Conservation (phyloP, 2,329 filamentous ascomycete species). For the Hypocreales sp. region DNA sequence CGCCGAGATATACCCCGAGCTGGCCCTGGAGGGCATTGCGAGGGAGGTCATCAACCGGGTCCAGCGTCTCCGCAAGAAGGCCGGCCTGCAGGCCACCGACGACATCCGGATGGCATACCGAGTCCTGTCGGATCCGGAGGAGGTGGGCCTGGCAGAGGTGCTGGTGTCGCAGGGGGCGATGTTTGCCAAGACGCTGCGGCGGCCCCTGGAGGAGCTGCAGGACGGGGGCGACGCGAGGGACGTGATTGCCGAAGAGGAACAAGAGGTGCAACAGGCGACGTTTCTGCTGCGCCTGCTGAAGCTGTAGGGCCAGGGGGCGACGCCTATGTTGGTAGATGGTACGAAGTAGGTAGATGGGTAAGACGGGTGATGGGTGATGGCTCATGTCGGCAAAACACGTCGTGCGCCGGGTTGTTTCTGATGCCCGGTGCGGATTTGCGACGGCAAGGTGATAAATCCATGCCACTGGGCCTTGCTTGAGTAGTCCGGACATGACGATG, state of each 20-base stretch:
- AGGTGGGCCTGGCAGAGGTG: slow-evolving; percentile 53
- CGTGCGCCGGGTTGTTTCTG: too few relatives aligned
- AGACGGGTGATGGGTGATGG: too few relatives aligned
- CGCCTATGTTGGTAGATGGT: too few relatives aligned
- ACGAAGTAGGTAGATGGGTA: too few relatives aligned
- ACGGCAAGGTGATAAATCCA: too few relatives aligned
- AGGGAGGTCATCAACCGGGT: slow-evolving; percentile 89
- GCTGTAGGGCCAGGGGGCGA: too few relatives aligned
- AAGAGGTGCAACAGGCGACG: slow-evolving; percentile 71
- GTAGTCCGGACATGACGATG: too few relatives aligned
- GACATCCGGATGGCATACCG: slow-evolving; percentile 92
- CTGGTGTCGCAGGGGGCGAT: slow-evolving; percentile 51
- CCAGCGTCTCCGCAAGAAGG: slow-evolving; percentile 86
- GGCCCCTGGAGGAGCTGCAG: slow-evolving; percentile 46
- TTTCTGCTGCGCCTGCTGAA: slow-evolving; percentile 64
- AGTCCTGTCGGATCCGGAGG: slow-evolving; percentile 64
- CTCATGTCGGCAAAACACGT: too few relatives aligned
- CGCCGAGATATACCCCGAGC: slow-evolving; percentile 63
- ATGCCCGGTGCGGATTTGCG: too few relatives aligned
- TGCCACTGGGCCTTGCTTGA: too few relatives aligned
- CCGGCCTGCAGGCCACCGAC: slow-evolving; percentile 77
- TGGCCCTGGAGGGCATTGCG: slow-evolving; percentile 77
- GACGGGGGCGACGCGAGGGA: slow-evolving; percentile 9
- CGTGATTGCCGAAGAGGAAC: slow-evolving; percentile 67
- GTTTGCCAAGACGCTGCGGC: slow-evolving; percentile 64